A percentile compares a stretch with the other conserved stretches of the same genome.
Conservation (phyloP, 1,284 basidiomycete genomes). For the Jaminaea rosea region DNA sequence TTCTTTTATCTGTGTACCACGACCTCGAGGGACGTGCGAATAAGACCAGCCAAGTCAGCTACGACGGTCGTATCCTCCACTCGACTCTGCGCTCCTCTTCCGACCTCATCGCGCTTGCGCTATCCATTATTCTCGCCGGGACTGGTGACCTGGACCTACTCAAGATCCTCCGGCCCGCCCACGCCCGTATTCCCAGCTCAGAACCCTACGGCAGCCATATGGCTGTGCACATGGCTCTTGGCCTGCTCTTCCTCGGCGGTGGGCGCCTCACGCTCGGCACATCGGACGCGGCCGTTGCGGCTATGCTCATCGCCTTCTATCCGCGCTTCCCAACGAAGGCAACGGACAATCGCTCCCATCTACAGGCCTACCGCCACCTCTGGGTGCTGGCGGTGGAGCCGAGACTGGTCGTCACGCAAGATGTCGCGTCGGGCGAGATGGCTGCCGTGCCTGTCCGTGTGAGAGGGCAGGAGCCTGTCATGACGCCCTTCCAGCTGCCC, state of each 20-base stretch:
- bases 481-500: background rate
- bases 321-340: constrained; percentile 68
- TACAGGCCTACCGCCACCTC: constrained; percentile 86
- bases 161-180: constrained; percentile 76
- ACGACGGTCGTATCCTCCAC: constrained; percentile 40
- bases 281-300: constrained; percentile 81
- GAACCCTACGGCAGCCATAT: constrained; percentile 74
- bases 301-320: constrained; percentile 80
- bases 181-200: constrained; percentile 64
- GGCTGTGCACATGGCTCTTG: constrained; percentile 81
- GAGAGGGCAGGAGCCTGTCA: background rate
- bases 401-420: constrained; percentile 72
- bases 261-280: constrained; percentile 86
- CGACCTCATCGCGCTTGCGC: constrained; percentile 72
- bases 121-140: constrained; percentile 89
- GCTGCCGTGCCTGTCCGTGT: constrained; percentile 17
- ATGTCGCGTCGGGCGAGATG: constrained; percentile 27
- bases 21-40: too few relatives aligned
- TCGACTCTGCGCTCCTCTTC: constrained; percentile 82
- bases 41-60: background rate
- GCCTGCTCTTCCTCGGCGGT: constrained; percentile 84
- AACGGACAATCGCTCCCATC: constrained; percentile 78
- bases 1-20: constrained; percentile 53
- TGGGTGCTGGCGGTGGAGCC: constrained; percentile 95
- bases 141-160: constrained; percentile 87